Conservation (phyloP, 192 early-diverging fungal species). For the Podochytrium sp. region DNA sequence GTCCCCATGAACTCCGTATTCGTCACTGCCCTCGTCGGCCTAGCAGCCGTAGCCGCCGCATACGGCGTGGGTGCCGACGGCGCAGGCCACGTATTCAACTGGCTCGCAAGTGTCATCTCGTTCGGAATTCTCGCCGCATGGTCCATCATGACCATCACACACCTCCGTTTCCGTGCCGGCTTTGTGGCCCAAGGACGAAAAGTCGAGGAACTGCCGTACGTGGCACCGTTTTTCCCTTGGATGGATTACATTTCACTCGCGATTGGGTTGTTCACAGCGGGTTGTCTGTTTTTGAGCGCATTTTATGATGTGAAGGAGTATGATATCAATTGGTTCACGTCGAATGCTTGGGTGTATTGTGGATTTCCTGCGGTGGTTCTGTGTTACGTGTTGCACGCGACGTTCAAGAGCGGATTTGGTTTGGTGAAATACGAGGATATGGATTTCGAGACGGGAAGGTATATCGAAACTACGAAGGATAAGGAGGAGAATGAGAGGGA, state of each 20-base stretch:
- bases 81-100: constrained; percentile 2
- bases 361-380: constrained; percentile 21
- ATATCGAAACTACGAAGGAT: constrained; percentile 1
- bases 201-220: constrained; percentile 23
- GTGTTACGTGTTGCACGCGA: neutral
- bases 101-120: constrained; percentile 6
- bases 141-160: constrained; percentile 28
- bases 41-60: constrained; percentile 49
- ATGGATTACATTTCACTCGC: constrained; percentile 14
- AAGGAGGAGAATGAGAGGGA: constrained; percentile 1
- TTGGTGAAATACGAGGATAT: constrained; percentile 22
- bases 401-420: neutral
- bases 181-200: constrained; percentile 16
- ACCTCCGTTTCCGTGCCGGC: constrained; percentile 26
- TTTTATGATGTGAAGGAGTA: constrained; percentile 3
- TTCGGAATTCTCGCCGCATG: constrained; percentile 20
- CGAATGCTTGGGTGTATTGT: constrained; percentile 17
- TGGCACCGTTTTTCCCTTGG: constrained; percentile 28
- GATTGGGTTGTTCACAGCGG: constrained; percentile 13
- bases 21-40: constrained; percentile 51
- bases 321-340: constrained; percentile 9
- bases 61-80: constrained; percentile 25
- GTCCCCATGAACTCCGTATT: constrained; percentile 65
- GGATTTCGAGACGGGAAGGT: constrained; percentile 27
- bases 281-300: constrained; percentile 9